phyloP scores from a whole-genome alignment of 139 green algal species.

The Chlorella sp. region DNA sequence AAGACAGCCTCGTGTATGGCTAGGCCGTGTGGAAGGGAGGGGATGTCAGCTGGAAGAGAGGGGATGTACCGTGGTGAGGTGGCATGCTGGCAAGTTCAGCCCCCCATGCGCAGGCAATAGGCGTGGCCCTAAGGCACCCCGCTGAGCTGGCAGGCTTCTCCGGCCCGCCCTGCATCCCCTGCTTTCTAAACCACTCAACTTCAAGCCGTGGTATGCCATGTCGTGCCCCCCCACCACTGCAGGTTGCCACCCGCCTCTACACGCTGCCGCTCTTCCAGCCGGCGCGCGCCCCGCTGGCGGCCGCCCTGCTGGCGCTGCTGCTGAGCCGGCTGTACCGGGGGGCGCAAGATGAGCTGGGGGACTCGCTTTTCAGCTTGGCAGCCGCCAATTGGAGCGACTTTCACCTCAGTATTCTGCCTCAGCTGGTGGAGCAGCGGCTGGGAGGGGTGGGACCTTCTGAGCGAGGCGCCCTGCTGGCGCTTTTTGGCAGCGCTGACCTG shows the following conservation, averaged over 20 bases:
- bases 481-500: conserved; percentile 27
- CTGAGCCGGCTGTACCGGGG: conserved; percentile 21
- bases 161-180: too few relatives aligned
- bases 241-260: conserved; percentile 38
- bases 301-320: conserved; percentile 38
- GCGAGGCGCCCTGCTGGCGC: not conserved
- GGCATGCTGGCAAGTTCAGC: too few relatives aligned
- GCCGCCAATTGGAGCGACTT: conserved; percentile 38
- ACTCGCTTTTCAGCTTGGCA: conserved; percentile 33
- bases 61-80: too few relatives aligned
- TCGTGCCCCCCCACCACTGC: not conserved
- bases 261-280: conserved; percentile 12
- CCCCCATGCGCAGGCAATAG: too few relatives aligned
- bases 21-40: too few relatives aligned
- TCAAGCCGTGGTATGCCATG: too few relatives aligned
- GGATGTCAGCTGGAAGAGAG: too few relatives aligned
- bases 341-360: conserved; percentile 22
- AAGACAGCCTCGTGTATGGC: too few relatives aligned
- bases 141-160: too few relatives aligned
- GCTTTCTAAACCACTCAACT: too few relatives aligned
- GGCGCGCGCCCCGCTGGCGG: conserved; percentile 10
- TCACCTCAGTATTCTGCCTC: not conserved
- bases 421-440: not conserved
- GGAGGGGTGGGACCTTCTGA: conserved; percentile 11
- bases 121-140: too few relatives aligned